Percentiles rank a stretch among this genome's conserved stretches.
Conservation (phyloP, 2,329 filamentous ascomycete genomes). For the Diaporthe citriasiana region DNA sequence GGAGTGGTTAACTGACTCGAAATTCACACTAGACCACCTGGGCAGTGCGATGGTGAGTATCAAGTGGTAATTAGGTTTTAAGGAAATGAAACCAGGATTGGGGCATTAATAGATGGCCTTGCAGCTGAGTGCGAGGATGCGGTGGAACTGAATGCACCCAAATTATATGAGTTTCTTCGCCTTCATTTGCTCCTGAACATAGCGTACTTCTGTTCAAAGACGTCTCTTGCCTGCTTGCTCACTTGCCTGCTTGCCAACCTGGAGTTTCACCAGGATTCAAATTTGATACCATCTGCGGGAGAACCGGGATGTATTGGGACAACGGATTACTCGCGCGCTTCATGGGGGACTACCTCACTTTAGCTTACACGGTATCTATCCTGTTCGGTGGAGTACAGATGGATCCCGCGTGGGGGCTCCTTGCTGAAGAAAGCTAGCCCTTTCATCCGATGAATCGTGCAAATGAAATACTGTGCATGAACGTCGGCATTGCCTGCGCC, state of each 20-base stretch:
- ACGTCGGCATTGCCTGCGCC: neutral
- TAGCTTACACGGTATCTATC: neutral
- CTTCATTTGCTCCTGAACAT: neutral
- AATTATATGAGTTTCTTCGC: neutral
- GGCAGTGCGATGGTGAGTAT: neutral
- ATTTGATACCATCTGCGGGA: neutral
- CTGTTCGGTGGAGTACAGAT: neutral
- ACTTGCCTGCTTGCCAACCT: neutral
- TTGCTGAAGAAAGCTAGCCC: neutral
- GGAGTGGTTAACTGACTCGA: neutral
- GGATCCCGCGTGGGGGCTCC: neutral
- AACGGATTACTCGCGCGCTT: neutral
- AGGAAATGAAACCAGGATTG: neutral
- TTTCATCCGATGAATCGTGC: constrained; percentile 18
- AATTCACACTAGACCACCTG: neutral
- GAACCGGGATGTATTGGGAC: neutral
- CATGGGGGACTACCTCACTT: neutral
- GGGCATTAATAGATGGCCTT: neutral
- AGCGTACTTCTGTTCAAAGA: neutral
- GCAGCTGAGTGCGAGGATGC: neutral
- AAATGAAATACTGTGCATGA: neutral
- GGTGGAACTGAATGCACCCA: too few species aligned
- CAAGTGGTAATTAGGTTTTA: neutral
- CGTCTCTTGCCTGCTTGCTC: too few species aligned
- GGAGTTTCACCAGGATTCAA: neutral